Evolutionary conservation across 257 asterid species (phyloP), one percentile per base, ranked within the genome.

Genomic region (Echites panduratus): DNA sequence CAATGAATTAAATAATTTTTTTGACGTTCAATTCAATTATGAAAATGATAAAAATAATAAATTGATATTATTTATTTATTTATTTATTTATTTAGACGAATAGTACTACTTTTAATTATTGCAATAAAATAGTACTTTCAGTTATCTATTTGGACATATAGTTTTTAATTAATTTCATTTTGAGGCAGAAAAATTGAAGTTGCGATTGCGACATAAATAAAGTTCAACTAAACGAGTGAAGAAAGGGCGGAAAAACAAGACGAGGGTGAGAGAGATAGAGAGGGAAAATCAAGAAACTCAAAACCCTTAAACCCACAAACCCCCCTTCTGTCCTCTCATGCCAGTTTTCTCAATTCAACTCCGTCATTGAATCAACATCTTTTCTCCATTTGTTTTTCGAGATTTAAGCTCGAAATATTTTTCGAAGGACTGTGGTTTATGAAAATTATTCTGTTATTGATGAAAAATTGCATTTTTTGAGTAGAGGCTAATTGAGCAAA

Each of bases 301-400:
- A 64, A 63, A 63, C 27, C 69, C 69, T 38, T 64, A 38, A 64
- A 64, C 69, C 69, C 69, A 19, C 49, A 38, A 10, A 32, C 7
- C 67, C 47, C n/a, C 27, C 43, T 29, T 61, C 27, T 61, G 38
- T 3, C 38, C 5, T 24, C 19, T 35, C 5, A 1, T 8, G 2
- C 45, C 19, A 16, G 45, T 38, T 17, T 6, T 19, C 29, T 16
- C 14, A 64, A 64, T 64, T 40, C 17, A 38, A 38, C 49, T 64
- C 29, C 26, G 4, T 27, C 17, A 35, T 19, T 22, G 44, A 41
- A 19, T 64, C 69, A 63, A 40, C 49, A 20, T 17, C 38, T 7
- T 38, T 8, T 35, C 24, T 62, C 14, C 45, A 19, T 29, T 0
- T 24, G 12, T 9, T 58, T 16, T 35, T 17, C 10, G 27, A 38